Percentiles rank a stretch among this genome's conserved stretches.
Conservation (phyloP, 2,329 filamentous ascomycete genomes). For the Neonectria sp. region DNA sequence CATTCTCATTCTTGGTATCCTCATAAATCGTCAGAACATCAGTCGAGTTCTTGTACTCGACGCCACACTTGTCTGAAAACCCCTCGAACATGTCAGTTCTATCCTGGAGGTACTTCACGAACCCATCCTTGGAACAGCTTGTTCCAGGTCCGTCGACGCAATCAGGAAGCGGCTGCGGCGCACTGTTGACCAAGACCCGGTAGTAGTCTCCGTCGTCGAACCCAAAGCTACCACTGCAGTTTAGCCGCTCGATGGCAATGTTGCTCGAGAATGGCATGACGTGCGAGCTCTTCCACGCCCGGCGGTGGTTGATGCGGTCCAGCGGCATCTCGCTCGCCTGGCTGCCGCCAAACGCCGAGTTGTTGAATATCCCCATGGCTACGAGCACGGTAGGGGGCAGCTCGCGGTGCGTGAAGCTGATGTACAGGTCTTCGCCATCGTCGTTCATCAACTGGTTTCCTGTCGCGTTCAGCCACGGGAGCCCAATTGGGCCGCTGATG, state of each 20-base stretch:
- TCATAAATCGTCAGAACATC: slow-evolving; percentile 42
- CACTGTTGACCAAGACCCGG: slow-evolving; percentile 44
- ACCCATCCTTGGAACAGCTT: slow-evolving; percentile 36
- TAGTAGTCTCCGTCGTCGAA: slow-evolving; percentile 51
- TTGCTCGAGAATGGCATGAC: slow-evolving; percentile 77
- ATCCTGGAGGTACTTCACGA: slow-evolving; percentile 38
- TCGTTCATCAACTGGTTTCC: slow-evolving; percentile 62
- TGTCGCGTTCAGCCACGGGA: slow-evolving; percentile 78
- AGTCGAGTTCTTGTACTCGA: slow-evolving; percentile 43
- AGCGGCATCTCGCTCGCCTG: slow-evolving; percentile 75
- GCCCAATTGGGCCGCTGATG: slow-evolving; percentile 71
- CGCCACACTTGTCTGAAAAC: slow-evolving; percentile 42
- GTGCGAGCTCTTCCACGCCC: slow-evolving; percentile 74
- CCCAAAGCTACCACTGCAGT: slow-evolving; percentile 70
- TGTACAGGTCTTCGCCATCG: slow-evolving; percentile 70
- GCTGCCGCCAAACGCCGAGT: slow-evolving; percentile 67
- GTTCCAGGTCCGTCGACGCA: slow-evolving; percentile 42
- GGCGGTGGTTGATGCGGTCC: slow-evolving; percentile 72
- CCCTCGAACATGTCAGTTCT: slow-evolving; percentile 37
- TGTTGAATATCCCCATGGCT: slow-evolving; percentile 79
- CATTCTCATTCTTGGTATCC: background rate
- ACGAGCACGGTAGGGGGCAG: slow-evolving; percentile 77
- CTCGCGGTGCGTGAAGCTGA: slow-evolving; percentile 80
- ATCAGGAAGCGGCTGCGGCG: slow-evolving; percentile 35
- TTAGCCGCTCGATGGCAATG: slow-evolving; percentile 75